Base-by-base conservation (phyloP, 805 yeast genomes). In the Kregervanrija fluxuum region DNA sequence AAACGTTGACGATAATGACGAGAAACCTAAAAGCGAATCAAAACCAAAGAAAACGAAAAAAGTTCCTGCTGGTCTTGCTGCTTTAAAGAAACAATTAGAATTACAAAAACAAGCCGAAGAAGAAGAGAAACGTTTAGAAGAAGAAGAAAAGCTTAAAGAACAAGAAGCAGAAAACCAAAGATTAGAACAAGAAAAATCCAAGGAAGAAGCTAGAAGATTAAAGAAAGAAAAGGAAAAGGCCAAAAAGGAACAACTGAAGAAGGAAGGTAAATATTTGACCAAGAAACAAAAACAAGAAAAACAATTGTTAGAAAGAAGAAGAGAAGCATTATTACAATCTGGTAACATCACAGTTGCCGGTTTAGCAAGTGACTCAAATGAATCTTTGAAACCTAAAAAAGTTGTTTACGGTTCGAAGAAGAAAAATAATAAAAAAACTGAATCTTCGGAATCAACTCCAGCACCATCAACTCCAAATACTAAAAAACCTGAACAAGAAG, bases 241-340 rank as follows among this genome's bases (percentile, higher is more conserved):
- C 48, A 89, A 85, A 73, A 83, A 78, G 54, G 99, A 93, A 58
- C 91, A 87, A 68, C 79, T 93, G 64, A 87, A 86, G 68, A 93
- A 96, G 33, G 97, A 91, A 68, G 99, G 99, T 60, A 93, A 93
- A 62, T 80, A 82, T 44, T 69, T 93, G 61, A 85, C 96, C 48
- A 93, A 87, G 71, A 91, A 90, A 62, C 99, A 93, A 73, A 88
- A 85, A 68, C 96, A 89, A 66, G 95, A 89, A 63, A 85, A 86
- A 69, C 86, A 81, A 43, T 66, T 81, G 35, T 77, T 82, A 57
- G 97, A 91, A 61, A 85, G 85, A 62, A 88, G 98, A 70, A 85
- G 95, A 65, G 85, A 85, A 52, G 89, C 82, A 57, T 71, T 91
- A 49, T 73, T 91, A 52, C 82, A 82, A 47, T 69, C 89, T 33